phyloP scores from a whole-genome alignment of 78 protist genomes.

The Guillardia theta region DNA sequence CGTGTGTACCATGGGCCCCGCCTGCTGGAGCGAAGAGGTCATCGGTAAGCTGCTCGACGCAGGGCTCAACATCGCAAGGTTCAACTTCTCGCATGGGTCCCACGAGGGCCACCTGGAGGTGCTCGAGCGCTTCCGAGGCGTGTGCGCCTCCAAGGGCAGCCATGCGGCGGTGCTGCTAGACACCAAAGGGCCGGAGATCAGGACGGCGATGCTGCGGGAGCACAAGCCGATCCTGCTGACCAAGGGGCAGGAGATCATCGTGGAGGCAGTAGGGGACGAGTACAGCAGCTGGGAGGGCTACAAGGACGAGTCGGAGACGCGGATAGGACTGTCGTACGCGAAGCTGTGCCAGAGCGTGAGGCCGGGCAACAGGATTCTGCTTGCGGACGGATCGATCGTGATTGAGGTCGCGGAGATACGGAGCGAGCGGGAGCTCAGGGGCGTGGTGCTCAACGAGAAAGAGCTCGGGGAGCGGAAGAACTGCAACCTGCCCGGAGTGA shows the following conservation, averaged over 20 bases:
- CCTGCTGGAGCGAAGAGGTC: not conserved
- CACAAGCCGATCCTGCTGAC: not conserved
- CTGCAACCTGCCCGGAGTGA: slow-evolving; percentile 75
- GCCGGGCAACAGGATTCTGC: not conserved
- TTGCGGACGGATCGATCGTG: slow-evolving; percentile 24
- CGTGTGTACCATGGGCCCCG: slow-evolving; percentile 21
- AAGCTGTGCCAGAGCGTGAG: not conserved
- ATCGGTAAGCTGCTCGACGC: slow-evolving; percentile 49
- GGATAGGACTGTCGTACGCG: slow-evolving; percentile 36
- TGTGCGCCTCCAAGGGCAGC: not conserved
- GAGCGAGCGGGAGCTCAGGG: slow-evolving; percentile 15
- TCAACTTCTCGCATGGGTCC: slow-evolving; percentile 81
- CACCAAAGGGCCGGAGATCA: slow-evolving; percentile 79
- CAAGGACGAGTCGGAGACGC: slow-evolving; percentile 39
- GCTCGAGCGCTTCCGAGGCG: slow-evolving; percentile 30
- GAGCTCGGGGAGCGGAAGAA: slow-evolving; percentile 71
- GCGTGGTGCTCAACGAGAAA: slow-evolving; percentile 17
- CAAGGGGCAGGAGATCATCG: slow-evolving; percentile 21
- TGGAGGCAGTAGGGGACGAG: slow-evolving; percentile 11
- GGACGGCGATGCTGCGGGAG: slow-evolving; percentile 57
- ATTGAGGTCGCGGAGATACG: not conserved
- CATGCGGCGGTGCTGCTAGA: slow-evolving; percentile 57
- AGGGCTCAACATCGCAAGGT: slow-evolving; percentile 75
- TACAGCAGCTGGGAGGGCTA: slow-evolving; percentile 32
- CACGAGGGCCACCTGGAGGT: slow-evolving; percentile 54